These are phyloP conservation scores for Xylaria hypoxylon DNA, from an alignment of 2,329 filamentous ascomycete genomes.

Conservation along the genomic window DNA sequence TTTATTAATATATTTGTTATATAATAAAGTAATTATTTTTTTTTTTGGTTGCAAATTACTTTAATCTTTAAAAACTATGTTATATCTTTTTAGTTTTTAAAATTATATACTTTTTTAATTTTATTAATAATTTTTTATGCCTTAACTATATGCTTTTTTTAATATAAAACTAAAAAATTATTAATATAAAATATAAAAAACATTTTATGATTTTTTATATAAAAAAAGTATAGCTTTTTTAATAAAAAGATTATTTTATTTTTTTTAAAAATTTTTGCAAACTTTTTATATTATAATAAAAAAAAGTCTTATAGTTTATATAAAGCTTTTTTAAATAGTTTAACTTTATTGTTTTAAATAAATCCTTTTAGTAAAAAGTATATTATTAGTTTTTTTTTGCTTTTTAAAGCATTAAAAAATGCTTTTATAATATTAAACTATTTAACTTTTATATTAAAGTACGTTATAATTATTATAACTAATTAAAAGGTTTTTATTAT, in stretches of 20 bases:
- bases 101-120: not conserved
- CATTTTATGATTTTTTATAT: not conserved
- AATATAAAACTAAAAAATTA: not conserved
- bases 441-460: not conserved
- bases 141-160: not conserved
- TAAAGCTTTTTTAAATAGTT: not conserved
- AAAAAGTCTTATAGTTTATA: slow-evolving; percentile 1
- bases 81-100: not conserved
- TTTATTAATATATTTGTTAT: slow-evolving; percentile 10
- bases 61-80: not conserved
- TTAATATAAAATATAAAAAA: slow-evolving; percentile 11
- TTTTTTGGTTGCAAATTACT: not conserved
- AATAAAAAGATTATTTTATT: not conserved
- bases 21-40: not conserved
- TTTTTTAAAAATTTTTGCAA: not conserved
- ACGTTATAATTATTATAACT: not conserved
- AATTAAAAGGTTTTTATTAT: not conserved
- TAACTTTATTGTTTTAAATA: not conserved
- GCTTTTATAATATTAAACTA: not conserved
- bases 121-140: not conserved
- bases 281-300: slow-evolving; percentile 12
- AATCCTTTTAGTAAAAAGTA: not conserved
- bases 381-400: not conserved
- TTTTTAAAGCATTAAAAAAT: not conserved
- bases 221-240: not conserved